Evolutionary conservation across 805 yeast genomes (phyloP), one percentile per base, ranked within the genome.

Genomic region (Ogataea haglerorum): DNA sequence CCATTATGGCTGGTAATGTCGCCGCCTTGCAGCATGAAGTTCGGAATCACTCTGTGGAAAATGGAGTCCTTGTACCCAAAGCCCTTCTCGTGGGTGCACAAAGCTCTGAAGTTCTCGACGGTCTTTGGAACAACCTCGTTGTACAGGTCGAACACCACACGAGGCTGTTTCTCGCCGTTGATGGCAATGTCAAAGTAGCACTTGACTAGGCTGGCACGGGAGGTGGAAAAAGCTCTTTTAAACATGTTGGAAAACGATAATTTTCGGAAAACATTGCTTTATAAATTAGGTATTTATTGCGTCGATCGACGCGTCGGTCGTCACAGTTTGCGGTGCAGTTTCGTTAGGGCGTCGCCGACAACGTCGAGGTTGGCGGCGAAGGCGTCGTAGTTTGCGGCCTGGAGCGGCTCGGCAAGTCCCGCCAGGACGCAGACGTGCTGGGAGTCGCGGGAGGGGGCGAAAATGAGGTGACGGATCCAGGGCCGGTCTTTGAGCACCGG

Each of bases 1-100:
- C 98, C 97, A 65, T 86, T 82, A 68, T 84, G 82, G 65, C 72
- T 69, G 28, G 87, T 85, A 65, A 85, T 81, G 68, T 85, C 93
- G 72, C 90, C 91, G 65, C 90, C 97, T 76, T 91, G 98, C 63
- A 88, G 73, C 98, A 90, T 91, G 77, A 90, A 90, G 64, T 83
- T 80, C 48, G 96, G 96, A 61, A 89, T 88, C 52, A 89, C 93
- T 74, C 96, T 83, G 85, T 90, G 96, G 90, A 90, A 89, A 52
- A 80, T 72, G 31, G 95, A 85, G 58, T 76, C 79, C 59, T 80
- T 80, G 76, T 80, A 89, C 43, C 96, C 96, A 57, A 73, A 85
- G 42, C 97, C 98, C 75, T 87, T 82, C 72, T 87, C 96, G 54
- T 96, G 77, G 45, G 82, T 89, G 67, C 84, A 75, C 61, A 90